These are phyloP conservation scores for Azolla pinnata DNA, from an alignment of 75 land plant species.

Conservation along the genomic window DNA sequence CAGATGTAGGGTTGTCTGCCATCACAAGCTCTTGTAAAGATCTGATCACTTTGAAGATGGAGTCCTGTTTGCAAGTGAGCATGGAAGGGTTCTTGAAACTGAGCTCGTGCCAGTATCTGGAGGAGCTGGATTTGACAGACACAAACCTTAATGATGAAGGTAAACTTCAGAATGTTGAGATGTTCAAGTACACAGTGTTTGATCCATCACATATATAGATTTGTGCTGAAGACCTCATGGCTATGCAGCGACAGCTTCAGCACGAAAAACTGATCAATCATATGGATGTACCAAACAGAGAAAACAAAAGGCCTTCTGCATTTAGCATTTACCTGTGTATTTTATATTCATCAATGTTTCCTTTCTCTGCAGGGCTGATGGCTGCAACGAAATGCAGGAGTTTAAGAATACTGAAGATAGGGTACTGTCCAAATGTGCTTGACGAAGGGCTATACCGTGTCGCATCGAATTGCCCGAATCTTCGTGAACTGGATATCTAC, in stretches of 20 bases:
- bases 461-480: constrained; percentile 43
- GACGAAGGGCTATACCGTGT: constrained; percentile 54
- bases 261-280: too few species aligned
- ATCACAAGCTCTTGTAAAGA: constrained; percentile 52
- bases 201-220: too few species aligned
- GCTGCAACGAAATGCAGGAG: constrained; percentile 52
- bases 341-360: constrained; percentile 4
- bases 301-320: too few species aligned
- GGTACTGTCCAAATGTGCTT: constrained; percentile 53
- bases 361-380: constrained; percentile 50
- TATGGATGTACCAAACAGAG: too few species aligned
- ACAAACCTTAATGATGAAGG: constrained; percentile 70
- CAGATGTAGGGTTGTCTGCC: constrained; percentile 42
- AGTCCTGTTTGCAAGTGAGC: constrained; percentile 56
- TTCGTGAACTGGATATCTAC: constrained; percentile 78
- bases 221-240: too few species aligned
- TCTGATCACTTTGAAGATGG: constrained; percentile 75
- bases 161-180: constrained; percentile 5
- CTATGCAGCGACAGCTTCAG: too few species aligned
- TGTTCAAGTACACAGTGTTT: neutral
- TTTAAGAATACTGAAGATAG: constrained; percentile 60
- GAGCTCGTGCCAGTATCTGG: constrained; percentile 39
- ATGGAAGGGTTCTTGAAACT: constrained; percentile 47
- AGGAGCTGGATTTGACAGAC: constrained; percentile 92
- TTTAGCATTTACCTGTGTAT: too few species aligned